phyloP scores from a whole-genome alignment of 2,329 filamentous ascomycete genomes.

The Colletotrichum godetiae region DNA sequence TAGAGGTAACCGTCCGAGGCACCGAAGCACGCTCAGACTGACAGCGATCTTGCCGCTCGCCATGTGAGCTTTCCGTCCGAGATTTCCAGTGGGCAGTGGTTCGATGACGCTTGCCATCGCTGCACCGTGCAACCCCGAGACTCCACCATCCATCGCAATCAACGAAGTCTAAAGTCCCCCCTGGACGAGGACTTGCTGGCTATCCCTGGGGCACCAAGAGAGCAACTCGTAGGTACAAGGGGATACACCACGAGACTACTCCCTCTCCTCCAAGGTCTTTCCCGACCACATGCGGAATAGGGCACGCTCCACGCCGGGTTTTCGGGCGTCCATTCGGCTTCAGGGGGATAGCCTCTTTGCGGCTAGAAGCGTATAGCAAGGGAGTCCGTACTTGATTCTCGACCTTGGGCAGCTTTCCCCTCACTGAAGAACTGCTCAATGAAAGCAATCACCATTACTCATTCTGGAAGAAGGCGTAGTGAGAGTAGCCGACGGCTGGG shows the following conservation, averaged over 20 bases:
- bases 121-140: slow-evolving; percentile 29
- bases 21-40: slow-evolving; percentile 19
- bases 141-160: slow-evolving; percentile 29
- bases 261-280: neutral
- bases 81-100: slow-evolving; percentile 31
- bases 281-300: slow-evolving; percentile 6
- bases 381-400: neutral
- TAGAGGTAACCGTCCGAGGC: neutral
- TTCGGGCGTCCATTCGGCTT: slow-evolving; percentile 3
- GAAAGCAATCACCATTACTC: neutral
- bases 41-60: slow-evolving; percentile 13
- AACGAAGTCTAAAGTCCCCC: slow-evolving; percentile 25
- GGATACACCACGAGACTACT: slow-evolving; percentile 7
- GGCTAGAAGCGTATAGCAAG: neutral
- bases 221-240: slow-evolving; percentile 4
- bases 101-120: slow-evolving; percentile 32
- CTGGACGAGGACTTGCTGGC: slow-evolving; percentile 7
- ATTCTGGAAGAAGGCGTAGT: slow-evolving; percentile 10
- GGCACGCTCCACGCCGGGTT: neutral
- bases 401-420: neutral
- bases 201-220: slow-evolving; percentile 5
- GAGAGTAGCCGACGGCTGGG: slow-evolving; percentile 4
- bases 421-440: neutral
- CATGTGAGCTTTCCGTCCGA: slow-evolving; percentile 16
- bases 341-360: neutral